phyloP scores from a whole-genome alignment of 2,329 filamentous ascomycete species.

The Aspergillus sp. region DNA sequence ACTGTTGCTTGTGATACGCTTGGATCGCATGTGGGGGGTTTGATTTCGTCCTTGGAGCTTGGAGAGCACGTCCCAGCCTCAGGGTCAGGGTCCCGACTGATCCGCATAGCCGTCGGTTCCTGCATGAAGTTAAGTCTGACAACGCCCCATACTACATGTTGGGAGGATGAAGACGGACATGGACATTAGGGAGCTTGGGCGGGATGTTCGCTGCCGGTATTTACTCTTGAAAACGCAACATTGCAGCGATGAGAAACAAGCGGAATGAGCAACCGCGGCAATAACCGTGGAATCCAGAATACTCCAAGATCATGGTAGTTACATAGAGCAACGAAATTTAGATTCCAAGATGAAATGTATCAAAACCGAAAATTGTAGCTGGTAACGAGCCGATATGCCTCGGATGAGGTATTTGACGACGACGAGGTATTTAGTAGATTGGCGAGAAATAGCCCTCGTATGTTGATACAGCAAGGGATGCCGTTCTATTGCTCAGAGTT shows the following conservation, averaged over 20 bases:
- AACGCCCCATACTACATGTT: neutral
- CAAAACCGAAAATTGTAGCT: neutral
- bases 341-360: neutral
- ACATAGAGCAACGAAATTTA: neutral
- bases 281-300: neutral
- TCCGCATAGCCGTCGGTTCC: conserved; percentile 6
- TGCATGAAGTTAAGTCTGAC: conserved; percentile 8
- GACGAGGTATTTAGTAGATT: neutral
- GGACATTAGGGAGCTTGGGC: neutral
- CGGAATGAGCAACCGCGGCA: neutral
- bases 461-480: neutral
- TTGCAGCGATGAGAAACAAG: neutral
- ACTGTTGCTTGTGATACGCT: conserved; percentile 7
- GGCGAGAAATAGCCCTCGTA: neutral
- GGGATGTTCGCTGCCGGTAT: neutral
- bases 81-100: neutral
- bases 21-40: conserved; percentile 2
- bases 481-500: neutral
- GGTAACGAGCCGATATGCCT: neutral
- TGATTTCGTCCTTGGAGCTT: neutral
- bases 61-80: neutral
- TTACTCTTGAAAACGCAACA: neutral
- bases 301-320: neutral
- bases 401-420: neutral
- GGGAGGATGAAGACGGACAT: neutral